Evolutionary conservation across 1,139 yeast genomes (phyloP), one percentile per base, ranked within the genome.

Genomic region (Zygoascus sp.): DNA sequence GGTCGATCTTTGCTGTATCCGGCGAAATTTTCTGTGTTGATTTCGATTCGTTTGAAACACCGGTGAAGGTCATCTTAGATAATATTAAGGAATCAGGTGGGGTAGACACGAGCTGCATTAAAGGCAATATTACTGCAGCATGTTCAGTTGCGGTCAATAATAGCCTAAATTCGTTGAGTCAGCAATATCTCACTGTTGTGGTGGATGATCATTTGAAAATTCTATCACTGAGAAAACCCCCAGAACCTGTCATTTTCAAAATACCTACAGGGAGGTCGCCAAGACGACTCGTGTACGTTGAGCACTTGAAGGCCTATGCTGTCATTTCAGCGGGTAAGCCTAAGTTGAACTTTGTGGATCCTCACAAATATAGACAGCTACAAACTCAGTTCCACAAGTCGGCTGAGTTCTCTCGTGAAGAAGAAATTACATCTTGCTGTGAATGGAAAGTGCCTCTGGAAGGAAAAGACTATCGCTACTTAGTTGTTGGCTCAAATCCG

Each of bases 131-230:
- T n/a, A 20, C 43, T 3, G 43, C 37, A 8, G 34, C 28, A 10
- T 30, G 36, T 22, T 32, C 43, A 7, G 15, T 40, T 7, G 13
- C 15, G n/a, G 11, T 32, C 11, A 10, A 20, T 13, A 21, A 16
- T n/a, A 16, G 25, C 2, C 13, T 13, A 19, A 40, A 32, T n/a
- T 19, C 17, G 3, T 15, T 13, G n/a, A 17, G 22, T 5, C 27
- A 25, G 32, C 35, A 42, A 15, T 44, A 23, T 9, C 55, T 73
- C 44, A 72, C 72, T 1, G 60, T 74, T 8, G 59, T 76, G 2
- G 62, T 81, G 49, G 79, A 74, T 43, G 80, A 77, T 52, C 83
- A 82, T 0, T 60, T 80, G 16, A 66, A 71, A 25, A 50, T 72
- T 2, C 63, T 73, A 0, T 58, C 63, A 2, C 50, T 77, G 1